Evolutionary conservation across 108 stramenopile species (phyloP).

Genomic region (Stephanodiscus triporus): DNA sequence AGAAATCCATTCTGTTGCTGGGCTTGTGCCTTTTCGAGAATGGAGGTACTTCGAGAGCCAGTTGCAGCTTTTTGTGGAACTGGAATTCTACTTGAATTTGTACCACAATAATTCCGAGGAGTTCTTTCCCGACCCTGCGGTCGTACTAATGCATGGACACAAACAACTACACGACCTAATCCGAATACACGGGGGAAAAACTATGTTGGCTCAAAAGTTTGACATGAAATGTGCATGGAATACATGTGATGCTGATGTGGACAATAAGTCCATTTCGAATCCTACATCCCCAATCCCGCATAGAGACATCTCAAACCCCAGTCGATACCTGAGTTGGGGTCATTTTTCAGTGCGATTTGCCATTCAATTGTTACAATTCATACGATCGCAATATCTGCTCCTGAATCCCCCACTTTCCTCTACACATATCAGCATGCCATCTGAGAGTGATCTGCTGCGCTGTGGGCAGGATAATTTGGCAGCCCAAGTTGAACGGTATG

Average conservation of each 20-base stretch:
- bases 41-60: constrained; percentile 75
- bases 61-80: constrained; percentile 58
- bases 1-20: constrained; percentile 43
- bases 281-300: neutral
- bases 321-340: constrained; percentile 53
- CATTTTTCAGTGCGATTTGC: constrained; percentile 66
- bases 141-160: constrained; percentile 36
- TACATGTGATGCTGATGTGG: neutral
- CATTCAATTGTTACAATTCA: constrained; percentile 56
- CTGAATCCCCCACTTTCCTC: constrained; percentile 55
- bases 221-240: constrained; percentile 46
- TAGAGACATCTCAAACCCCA: neutral
- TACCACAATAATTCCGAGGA: constrained; percentile 41
- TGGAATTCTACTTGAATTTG: constrained; percentile 56
- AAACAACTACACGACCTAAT: constrained; percentile 45
- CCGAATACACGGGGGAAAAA: constrained; percentile 67
- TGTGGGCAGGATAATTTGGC: constrained; percentile 37
- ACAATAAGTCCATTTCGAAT: neutral
- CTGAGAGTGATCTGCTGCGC: constrained; percentile 30
- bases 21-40: constrained; percentile 64
- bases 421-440: constrained; percentile 57
- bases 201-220: constrained; percentile 57
- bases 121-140: constrained; percentile 46
- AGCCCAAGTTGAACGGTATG: constrained; percentile 51
- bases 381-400: constrained; percentile 48